phyloP scores from a whole-genome alignment of 768 basidiomycete genomes.

The Mrakia frigida region DNA sequence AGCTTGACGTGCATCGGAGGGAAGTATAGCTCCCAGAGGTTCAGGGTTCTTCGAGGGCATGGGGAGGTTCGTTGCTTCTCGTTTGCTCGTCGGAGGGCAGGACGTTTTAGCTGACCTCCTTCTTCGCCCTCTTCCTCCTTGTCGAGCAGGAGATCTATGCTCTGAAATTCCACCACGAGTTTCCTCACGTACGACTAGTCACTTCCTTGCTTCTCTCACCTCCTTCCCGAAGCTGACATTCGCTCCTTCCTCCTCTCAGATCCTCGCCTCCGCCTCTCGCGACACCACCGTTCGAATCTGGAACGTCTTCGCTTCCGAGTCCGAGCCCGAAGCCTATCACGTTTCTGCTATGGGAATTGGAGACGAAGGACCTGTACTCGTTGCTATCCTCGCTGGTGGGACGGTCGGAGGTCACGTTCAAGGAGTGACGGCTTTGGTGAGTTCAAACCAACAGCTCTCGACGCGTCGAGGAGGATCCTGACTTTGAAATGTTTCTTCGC shows the following conservation, averaged over 20 bases:
- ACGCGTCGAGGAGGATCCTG: neutral
- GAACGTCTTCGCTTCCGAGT: slow-evolving; percentile 37
- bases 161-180: slow-evolving; percentile 32
- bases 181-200: slow-evolving; percentile 23
- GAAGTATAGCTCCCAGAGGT: neutral
- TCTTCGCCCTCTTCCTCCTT: neutral
- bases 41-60: slow-evolving; percentile 37
- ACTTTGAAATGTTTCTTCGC: neutral
- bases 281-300: slow-evolving; percentile 40
- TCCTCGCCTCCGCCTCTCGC: slow-evolving; percentile 38
- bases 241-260: slow-evolving; percentile 31
- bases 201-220: neutral
- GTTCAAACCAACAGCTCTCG: neutral
- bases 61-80: slow-evolving; percentile 36
- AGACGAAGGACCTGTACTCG: slow-evolving; percentile 19
- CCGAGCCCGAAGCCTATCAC: neutral
- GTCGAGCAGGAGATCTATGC: slow-evolving; percentile 35
- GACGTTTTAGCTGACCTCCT: neutral
- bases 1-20: slow-evolving; percentile 26
- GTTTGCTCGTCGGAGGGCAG: neutral
- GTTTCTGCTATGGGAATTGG: slow-evolving; percentile 20
- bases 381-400: slow-evolving; percentile 16
- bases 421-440: slow-evolving; percentile 20
- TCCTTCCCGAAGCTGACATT: neutral
- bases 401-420: slow-evolving; percentile 22